Percentiles rank a stretch among this genome's conserved stretches.
These are phyloP conservation scores for Berberis thunbergii DNA, from an alignment of 164 flowering plant genomes.

Conservation along the genomic window DNA sequence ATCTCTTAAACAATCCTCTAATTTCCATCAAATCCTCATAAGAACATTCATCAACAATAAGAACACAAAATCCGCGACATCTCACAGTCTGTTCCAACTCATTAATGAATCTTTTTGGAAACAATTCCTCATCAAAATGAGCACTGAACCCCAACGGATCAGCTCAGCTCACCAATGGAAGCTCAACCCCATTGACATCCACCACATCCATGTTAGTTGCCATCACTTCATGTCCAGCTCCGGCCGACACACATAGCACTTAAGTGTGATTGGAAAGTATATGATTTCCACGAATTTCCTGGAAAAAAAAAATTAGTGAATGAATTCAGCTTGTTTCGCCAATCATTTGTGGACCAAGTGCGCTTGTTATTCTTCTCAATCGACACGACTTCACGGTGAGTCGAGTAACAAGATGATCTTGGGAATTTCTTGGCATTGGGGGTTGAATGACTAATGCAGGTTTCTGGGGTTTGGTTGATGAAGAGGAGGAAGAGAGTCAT, in stretches of 20 bases:
- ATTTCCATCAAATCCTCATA: constrained; percentile 29
- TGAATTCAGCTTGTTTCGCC: constrained; percentile 41
- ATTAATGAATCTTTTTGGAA: constrained; percentile 47
- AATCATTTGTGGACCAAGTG: constrained; percentile 52
- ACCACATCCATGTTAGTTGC: constrained; percentile 46
- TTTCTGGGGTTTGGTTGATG: constrained; percentile 45
- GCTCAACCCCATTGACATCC: constrained; percentile 77
- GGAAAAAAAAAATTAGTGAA: constrained; percentile 34
- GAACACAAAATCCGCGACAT: constrained; percentile 51
- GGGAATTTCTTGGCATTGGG: constrained; percentile 52
- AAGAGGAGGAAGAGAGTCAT: constrained; percentile 30
- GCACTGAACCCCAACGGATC: constrained; percentile 64
- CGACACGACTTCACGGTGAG: constrained; percentile 40
- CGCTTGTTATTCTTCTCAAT: constrained; percentile 45
- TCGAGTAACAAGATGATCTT: constrained; percentile 62
- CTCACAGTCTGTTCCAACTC: constrained; percentile 84
- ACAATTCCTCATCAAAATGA: constrained; percentile 50
- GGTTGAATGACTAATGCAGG: constrained; percentile 31
- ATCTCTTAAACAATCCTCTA: too few relatives aligned
- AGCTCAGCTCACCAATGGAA: constrained; percentile 72
- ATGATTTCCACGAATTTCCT: constrained; percentile 11
- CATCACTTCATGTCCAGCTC: constrained; percentile 77
- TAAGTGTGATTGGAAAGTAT: constrained; percentile 39
- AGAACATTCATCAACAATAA: constrained; percentile 50
- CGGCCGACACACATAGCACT: constrained; percentile 74